phyloP scores from a whole-genome alignment of 805 yeast genomes.

The Ogataea glucozyma region DNA sequence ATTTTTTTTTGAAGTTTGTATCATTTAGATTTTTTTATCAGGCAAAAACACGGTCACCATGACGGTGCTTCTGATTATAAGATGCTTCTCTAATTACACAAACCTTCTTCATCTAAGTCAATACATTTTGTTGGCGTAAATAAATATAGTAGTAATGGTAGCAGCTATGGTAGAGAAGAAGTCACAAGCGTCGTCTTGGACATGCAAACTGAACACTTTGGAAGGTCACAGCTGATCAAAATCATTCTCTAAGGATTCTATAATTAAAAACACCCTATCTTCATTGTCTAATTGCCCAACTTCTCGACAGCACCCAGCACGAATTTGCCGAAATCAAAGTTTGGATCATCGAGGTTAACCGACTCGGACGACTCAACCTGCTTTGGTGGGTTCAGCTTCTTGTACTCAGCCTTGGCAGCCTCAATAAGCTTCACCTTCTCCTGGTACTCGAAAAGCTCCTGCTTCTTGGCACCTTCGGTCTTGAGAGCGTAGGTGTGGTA shows the following conservation, averaged over 20 bases:
- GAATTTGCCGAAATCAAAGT: constrained; percentile 78
- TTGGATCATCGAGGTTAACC: constrained; percentile 82
- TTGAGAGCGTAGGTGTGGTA: constrained; percentile 75
- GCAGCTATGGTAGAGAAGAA: constrained; percentile 8
- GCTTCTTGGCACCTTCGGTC: constrained; percentile 56
- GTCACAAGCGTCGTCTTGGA: constrained; percentile 3
- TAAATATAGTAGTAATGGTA: constrained; percentile 4
- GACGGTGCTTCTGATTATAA: no score
- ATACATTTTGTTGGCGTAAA: constrained; percentile 3
- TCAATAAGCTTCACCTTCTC: constrained; percentile 73
- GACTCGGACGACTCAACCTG: constrained; percentile 46
- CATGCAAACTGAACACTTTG: constrained; percentile 1
- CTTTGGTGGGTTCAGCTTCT: constrained; percentile 55
- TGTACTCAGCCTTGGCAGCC: constrained; percentile 88
- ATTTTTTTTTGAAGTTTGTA: no score
- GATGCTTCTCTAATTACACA: no score
- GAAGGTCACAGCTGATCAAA: constrained; percentile 1
- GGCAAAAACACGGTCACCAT: no score
- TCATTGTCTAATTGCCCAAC: constrained; percentile 32
- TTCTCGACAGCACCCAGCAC: constrained; percentile 66
- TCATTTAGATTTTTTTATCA: no score
- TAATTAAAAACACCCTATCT: constrained; percentile 4
- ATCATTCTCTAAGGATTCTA: constrained; percentile 5
- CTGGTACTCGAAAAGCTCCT: constrained; percentile 58
- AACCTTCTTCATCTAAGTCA: neutral